A percentile compares a stretch with the other conserved stretches of the same genome.
Evolutionary conservation across 257 asterid genomes (phyloP).

Genomic region (Solanum peruvianum): DNA sequence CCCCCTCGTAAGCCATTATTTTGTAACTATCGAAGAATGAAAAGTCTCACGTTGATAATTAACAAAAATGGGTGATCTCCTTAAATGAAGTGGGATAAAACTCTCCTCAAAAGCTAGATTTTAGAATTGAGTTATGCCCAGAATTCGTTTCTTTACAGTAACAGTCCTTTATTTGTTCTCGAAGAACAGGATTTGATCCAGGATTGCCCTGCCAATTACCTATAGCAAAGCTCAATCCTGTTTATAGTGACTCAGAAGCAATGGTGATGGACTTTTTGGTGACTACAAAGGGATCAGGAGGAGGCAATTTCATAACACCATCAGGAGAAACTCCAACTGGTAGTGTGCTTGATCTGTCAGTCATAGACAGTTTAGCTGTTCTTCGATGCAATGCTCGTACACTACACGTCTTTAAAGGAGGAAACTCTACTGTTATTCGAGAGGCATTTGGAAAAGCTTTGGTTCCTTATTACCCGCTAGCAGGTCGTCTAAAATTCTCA

Average conservation of each 20-base stretch:
- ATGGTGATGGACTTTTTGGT: slow-evolving; percentile 17
- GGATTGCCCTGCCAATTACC: background rate
- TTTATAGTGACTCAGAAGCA: too few relatives aligned
- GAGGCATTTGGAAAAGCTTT: slow-evolving; percentile 32
- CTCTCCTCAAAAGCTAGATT: too few relatives aligned
- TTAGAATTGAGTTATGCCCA: too few relatives aligned
- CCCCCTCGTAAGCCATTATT: background rate
- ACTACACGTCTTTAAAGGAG: slow-evolving; percentile 30
- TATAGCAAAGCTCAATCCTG: background rate
- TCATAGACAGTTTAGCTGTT: slow-evolving; percentile 28
- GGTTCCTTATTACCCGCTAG: slow-evolving; percentile 47
- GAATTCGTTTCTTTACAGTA: too few relatives aligned
- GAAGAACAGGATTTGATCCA: too few relatives aligned
- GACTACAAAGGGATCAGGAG: background rate
- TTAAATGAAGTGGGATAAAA: too few relatives aligned
- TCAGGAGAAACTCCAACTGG: slow-evolving; percentile 25
- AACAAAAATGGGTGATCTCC: too few relatives aligned
- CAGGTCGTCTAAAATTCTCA: slow-evolving; percentile 27
- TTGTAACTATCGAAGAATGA: too few relatives aligned
- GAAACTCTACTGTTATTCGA: slow-evolving; percentile 13
- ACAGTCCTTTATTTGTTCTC: too few relatives aligned
- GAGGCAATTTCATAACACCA: slow-evolving; percentile 21
- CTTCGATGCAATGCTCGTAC: slow-evolving; percentile 43
- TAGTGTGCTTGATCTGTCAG: slow-evolving; percentile 31
- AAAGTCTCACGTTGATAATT: too few relatives aligned